phyloP scores from a whole-genome alignment of 2,329 filamentous ascomycete genomes.

The Hymenoscyphus scutula region DNA sequence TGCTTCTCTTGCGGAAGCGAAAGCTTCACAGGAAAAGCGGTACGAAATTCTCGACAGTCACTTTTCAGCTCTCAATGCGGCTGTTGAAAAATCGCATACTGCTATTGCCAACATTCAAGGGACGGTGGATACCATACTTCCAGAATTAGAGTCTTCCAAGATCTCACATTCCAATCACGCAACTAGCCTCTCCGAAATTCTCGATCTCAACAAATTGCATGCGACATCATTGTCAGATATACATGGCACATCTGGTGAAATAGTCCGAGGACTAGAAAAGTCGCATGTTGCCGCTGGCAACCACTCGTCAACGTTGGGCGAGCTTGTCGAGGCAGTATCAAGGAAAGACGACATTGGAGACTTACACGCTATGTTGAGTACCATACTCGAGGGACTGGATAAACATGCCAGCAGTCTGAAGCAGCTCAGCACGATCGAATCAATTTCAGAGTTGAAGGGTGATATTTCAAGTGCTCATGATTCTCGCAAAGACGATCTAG shows the following conservation, averaged over 20 bases:
- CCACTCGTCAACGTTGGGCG: background rate
- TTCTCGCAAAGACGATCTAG: background rate
- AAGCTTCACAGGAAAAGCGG: conserved; percentile 3
- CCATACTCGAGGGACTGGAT: background rate
- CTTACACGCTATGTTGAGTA: background rate
- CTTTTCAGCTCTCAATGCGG: background rate
- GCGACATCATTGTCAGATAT: background rate
- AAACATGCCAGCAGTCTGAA: background rate
- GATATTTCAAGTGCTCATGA: background rate
- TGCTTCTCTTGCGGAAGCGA: background rate
- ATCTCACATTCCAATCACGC: background rate
- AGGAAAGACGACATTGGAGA: conserved; percentile 1
- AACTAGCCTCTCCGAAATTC: background rate
- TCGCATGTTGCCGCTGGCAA: background rate
- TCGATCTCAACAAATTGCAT: conserved; percentile 2
- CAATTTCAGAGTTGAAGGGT: background rate
- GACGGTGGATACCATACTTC: background rate
- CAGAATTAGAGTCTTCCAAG: background rate
- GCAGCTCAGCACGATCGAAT: conserved; percentile 1
- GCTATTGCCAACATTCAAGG: conserved; percentile 1
- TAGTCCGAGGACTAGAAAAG: background rate
- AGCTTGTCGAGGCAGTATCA: background rate
- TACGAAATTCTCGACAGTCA: background rate
- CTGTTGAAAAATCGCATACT: conserved; percentile 1
- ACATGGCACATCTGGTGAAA: conserved; percentile 5